Base-by-base conservation (phyloP, 768 basidiomycete species). In the button mushroom (Agaricus bisporus) region DNA sequence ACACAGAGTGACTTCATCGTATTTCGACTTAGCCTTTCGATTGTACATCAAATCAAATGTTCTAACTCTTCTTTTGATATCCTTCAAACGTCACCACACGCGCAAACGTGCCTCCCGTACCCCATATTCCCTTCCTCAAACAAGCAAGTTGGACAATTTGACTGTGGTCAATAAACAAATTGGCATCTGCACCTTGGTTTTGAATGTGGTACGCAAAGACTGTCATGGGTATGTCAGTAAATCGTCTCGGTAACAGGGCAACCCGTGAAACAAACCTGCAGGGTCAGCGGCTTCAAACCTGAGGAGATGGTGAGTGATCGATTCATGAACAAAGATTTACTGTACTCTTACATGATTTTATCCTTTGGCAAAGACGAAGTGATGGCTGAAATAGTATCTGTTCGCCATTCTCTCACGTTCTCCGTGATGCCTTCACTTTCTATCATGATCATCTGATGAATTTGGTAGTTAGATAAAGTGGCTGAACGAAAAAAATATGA, bases 341-440 rank as follows among this genome's bases (percentile, higher is more conserved):
- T 8, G 5, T 11, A 20, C 17, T 42, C 64, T 48, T 51, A 67
- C 74, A 75, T 76, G 53, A 76, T 66, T 52, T 73, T 72, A 38
- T 72, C 68, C 41, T 68, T 65, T 8, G 73, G 73, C 5, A 76
- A 65, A 5, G 63, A 66, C 35, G 68, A 67, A 26, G 68, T 70
- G 37, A 77, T 71, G 9, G 65, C 65, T 22, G 71, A 72, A 46
- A 76, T 74, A 36, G 69, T 72, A 56, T 77, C 74, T 44, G 70
- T 74, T 6, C 72, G 67, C 71, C 69, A 73, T 14, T 54, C 59
- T 38, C 64, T 60, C 26, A 76, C 74, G 60, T 76, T 76, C 59
- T 76, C 74, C 0, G 73, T 75, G 58, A 76, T 75, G 11, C 74
- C 72, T 54, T 73, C 75, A 51, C 70, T 73, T 58, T 77, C 74